Evolutionary conservation across 345 rosid genomes (phyloP).

Genomic region (Lepidium aucheri): DNA sequence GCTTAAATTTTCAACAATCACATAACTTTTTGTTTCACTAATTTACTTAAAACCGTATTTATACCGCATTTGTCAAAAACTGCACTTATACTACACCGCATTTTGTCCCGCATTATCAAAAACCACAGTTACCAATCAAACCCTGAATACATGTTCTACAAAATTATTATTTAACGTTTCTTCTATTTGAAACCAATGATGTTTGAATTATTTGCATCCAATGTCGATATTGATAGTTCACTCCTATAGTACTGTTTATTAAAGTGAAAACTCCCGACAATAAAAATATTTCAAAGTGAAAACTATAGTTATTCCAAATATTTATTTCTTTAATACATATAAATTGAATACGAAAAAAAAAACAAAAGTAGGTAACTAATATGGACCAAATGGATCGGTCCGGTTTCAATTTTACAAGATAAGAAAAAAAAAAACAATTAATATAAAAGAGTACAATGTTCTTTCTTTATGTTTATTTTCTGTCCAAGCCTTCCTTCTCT

Average conservation of each 20-base stretch:
- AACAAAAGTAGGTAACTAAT: background rate
- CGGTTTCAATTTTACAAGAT: conserved; percentile 4
- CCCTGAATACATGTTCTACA: background rate
- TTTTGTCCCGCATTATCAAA: too few relatives aligned
- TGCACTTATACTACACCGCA: too few relatives aligned
- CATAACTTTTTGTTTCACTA: too few relatives aligned
- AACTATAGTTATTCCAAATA: conserved; percentile 21
- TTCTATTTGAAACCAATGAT: conserved; percentile 11
- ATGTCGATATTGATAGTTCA: background rate
- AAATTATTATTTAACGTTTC: background rate
- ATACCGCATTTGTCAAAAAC: too few relatives aligned
- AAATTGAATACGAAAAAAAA: background rate
- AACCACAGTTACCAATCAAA: too few relatives aligned
- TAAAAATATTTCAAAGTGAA: background rate
- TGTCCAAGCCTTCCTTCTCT: conserved; percentile 30
- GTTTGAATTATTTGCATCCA: conserved; percentile 1
- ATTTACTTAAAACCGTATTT: too few relatives aligned
- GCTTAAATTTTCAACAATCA: too few relatives aligned
- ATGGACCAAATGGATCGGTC: conserved; percentile 15
- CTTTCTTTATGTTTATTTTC: conserved; percentile 29
- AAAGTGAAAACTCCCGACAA: conserved; percentile 19
- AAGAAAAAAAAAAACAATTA: background rate
- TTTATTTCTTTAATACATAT: background rate
- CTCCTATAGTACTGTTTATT: conserved; percentile 1
- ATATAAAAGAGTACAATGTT: conserved; percentile 13